phyloP scores from a whole-genome alignment of 2,329 filamentous ascomycete species.

The Drechslerella dactyloides region DNA sequence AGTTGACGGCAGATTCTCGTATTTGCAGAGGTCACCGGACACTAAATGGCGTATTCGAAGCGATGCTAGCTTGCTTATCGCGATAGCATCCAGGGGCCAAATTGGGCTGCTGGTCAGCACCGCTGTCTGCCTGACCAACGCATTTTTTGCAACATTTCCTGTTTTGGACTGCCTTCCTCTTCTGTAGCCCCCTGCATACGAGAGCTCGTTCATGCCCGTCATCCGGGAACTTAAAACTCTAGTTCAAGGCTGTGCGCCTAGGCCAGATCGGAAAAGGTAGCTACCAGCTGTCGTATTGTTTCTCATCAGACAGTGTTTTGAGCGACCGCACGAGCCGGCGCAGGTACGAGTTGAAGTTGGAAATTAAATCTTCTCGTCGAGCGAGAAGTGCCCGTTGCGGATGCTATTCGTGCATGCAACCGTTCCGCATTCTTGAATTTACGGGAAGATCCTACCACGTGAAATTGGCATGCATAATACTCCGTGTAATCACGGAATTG shows the following conservation, averaged over 20 bases:
- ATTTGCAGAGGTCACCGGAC: no score
- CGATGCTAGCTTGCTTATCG: neutral
- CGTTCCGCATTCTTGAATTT: no score
- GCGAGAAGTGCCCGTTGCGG: no score
- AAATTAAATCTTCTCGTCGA: no score
- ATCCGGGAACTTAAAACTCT: neutral
- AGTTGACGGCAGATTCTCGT: no score
- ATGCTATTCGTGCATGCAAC: no score
- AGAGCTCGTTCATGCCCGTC: constrained; percentile 15
- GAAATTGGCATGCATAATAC: no score
- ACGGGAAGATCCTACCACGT: no score
- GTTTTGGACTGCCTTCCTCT: constrained; percentile 21
- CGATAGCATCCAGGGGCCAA: constrained; percentile 23
- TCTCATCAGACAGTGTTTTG: neutral
- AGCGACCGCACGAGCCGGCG: neutral
- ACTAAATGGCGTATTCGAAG: no score
- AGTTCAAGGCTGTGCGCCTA: neutral
- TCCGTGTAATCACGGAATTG: no score
- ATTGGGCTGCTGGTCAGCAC: neutral
- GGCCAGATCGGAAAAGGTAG: neutral
- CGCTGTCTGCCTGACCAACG: constrained; percentile 29
- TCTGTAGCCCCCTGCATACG: constrained; percentile 4
- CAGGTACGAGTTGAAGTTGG: neutral
- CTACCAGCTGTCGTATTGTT: neutral
- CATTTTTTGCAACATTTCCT: constrained; percentile 31